phyloP scores from a whole-genome alignment of 169 alveolate species.

The Plasmodium ovale region DNA sequence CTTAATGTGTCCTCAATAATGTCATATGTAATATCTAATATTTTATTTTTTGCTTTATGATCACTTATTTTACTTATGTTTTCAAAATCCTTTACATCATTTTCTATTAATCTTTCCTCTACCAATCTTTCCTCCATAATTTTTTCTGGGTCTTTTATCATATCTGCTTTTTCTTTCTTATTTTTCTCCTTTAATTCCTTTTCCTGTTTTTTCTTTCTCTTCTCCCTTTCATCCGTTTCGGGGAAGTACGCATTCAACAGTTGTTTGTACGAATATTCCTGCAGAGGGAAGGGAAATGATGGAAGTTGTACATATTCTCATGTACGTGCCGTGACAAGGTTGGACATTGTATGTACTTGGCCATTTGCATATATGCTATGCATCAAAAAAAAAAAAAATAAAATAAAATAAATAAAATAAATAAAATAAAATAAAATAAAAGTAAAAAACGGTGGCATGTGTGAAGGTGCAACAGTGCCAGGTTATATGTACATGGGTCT shows the following conservation, averaged over 20 bases:
- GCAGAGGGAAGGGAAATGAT: too few species aligned
- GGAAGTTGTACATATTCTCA: conserved; percentile 13
- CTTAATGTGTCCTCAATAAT: conserved; percentile 52
- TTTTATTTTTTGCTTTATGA: conserved; percentile 50
- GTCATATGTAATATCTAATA: conserved; percentile 54
- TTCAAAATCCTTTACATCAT: conserved; percentile 37
- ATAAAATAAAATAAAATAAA: too few species aligned
- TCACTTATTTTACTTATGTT: conserved; percentile 52
- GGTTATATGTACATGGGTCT: too few species aligned
- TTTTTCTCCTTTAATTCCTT: conserved; percentile 2
- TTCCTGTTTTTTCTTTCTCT: conserved; percentile 33
- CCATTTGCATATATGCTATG: neutral
- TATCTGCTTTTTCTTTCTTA: conserved; percentile 2
- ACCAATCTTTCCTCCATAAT: conserved; percentile 27
- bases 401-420: too few species aligned
- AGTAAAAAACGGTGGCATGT: too few species aligned
- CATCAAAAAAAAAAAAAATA: too few species aligned
- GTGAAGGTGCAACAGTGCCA: too few species aligned
- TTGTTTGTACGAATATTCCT: conserved; percentile 74
- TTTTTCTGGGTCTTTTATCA: conserved; percentile 8
- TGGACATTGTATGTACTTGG: neutral
- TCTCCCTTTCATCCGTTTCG: conserved; percentile 71
- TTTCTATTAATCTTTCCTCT: conserved; percentile 29
- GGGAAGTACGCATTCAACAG: conserved; percentile 65
- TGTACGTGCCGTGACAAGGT: neutral